Base-by-base conservation (phyloP, 2,329 filamentous ascomycete genomes). In the Colletotrichum orbiculare region DNA sequence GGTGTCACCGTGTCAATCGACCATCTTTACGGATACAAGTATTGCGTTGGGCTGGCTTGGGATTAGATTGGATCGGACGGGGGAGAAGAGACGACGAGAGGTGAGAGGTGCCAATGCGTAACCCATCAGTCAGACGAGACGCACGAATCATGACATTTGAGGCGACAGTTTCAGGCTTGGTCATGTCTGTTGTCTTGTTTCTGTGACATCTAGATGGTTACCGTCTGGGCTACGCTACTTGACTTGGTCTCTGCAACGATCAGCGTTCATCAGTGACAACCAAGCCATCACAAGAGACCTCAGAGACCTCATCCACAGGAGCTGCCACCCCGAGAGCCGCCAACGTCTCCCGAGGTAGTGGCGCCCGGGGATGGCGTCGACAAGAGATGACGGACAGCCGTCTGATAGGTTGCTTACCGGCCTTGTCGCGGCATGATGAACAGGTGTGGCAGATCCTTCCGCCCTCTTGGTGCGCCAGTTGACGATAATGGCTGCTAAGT, bases 381-480 rank as follows among this genome's bases (percentile, higher is more conserved):
- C 47, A 38, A 42, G 17, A 38, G 35, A 50, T 45, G 9, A 53
- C 17, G n/a, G 15, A 54, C 17, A n/a, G 47, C 25, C 35, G 17
- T 33, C 48, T 64, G 54, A 64, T 66, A 66, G 64, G 64, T 54
- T 33, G 48, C 54, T 42, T 41, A 64, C 43, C 64, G 54, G 54
- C 53, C 17, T 49, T 33, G 50, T 39, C 49, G 47, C 53, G 37
- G 37, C 15, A 37, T 41, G 55, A 54, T 54, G 39, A 50, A 33
- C 34, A 33, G 49, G 63, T 59, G 54, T 64, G 48, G 48, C 15
- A 66, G 54, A 66, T 64, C 60, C 52, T 64, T 55, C 54, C 54
- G 54, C 33, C 33, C 48, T 41, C n/a, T 15, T 61, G 62, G 57
- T n/a, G 57, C 43, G 49, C 38, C 10, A 35, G 25, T 54, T 35